phyloP scores from a whole-genome alignment of 2,329 filamentous ascomycete species.

The Beauveria asiatica region DNA sequence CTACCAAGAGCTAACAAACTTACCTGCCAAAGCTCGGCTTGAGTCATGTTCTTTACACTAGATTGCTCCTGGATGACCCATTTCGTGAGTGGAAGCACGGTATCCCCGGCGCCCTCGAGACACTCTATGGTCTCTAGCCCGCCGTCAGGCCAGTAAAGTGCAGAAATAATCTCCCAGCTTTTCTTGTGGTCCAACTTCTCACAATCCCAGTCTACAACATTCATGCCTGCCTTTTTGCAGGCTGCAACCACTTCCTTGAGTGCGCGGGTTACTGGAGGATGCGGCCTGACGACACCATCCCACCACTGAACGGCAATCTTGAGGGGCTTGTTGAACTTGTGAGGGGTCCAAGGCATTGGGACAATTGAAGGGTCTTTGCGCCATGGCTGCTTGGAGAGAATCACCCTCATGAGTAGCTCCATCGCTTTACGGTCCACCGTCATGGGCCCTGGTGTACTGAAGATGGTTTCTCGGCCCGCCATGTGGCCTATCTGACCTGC shows the following conservation, averaged over 20 bases:
- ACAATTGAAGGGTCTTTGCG: slow-evolving; percentile 24
- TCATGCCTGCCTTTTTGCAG: slow-evolving; percentile 39
- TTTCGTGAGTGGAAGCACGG: slow-evolving; percentile 46
- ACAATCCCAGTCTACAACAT: slow-evolving; percentile 46
- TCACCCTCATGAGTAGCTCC: slow-evolving; percentile 28
- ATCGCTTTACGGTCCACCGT: slow-evolving; percentile 25
- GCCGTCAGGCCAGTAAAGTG: slow-evolving; percentile 52
- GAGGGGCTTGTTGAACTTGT: slow-evolving; percentile 33
- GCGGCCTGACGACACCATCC: slow-evolving; percentile 51
- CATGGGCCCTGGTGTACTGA: slow-evolving; percentile 26
- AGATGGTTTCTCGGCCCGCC: slow-evolving; percentile 28
- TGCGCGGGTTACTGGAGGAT: slow-evolving; percentile 50
- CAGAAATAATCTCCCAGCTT: slow-evolving; percentile 35
- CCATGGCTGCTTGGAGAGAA: slow-evolving; percentile 25
- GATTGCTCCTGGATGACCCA: slow-evolving; percentile 50
- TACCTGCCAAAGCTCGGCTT: slow-evolving; percentile 33
- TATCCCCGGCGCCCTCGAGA: slow-evolving; percentile 47
- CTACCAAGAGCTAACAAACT: slow-evolving; percentile 1
- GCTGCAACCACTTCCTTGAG: slow-evolving; percentile 43
- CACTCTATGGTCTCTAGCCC: slow-evolving; percentile 42
- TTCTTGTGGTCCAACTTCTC: slow-evolving; percentile 42
- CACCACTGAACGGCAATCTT: slow-evolving; percentile 53
- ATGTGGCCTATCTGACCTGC: slow-evolving; percentile 20
- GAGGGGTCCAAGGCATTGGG: slow-evolving; percentile 26
- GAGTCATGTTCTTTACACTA: slow-evolving; percentile 30